Evolutionary conservation across 352 stramenopile genomes (phyloP).

Genomic region (Globisporangium echinulatum): DNA sequence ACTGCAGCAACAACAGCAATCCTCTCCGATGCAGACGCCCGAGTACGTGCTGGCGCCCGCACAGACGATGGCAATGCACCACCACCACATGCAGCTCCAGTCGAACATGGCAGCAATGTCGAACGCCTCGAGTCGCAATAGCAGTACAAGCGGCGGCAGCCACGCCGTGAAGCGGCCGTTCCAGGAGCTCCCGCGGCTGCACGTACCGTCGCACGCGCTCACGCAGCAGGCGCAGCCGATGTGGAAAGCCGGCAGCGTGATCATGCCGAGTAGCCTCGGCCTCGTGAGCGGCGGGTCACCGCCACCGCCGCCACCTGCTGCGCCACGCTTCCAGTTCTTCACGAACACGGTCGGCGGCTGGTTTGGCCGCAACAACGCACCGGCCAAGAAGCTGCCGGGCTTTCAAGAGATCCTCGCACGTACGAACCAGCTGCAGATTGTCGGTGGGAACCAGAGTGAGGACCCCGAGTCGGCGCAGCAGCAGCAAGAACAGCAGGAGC

Average conservation of each 20-base stretch:
- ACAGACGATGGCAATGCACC: not conserved
- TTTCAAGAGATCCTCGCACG: conserved; percentile 59
- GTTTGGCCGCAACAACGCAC: conserved; percentile 14
- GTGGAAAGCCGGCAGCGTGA: conserved; percentile 37
- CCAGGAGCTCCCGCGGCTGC: conserved; percentile 62
- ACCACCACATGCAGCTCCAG: not conserved
- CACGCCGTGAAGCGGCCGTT: conserved; percentile 18
- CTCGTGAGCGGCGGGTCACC: conserved; percentile 9
- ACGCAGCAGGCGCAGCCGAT: conserved; percentile 41
- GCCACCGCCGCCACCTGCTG: conserved; percentile 16
- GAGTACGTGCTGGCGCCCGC: not conserved
- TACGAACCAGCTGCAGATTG: conserved; percentile 58
- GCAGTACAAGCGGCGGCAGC: not conserved
- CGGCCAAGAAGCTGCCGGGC: conserved; percentile 42
- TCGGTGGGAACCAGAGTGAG: conserved; percentile 16
- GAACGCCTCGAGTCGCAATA: not conserved
- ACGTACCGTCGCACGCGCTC: conserved; percentile 52
- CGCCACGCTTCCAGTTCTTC: conserved; percentile 15
- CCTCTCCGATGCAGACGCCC: not conserved
- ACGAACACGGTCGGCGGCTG: conserved; percentile 12
- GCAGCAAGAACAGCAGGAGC: not conserved
- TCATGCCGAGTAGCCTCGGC: conserved; percentile 20
- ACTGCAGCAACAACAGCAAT: not conserved
- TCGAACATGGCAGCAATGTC: not conserved
- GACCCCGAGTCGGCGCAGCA: not conserved